Percentiles rank a stretch among this genome's conserved stretches.
These are phyloP conservation scores for Aspergillus uvarum DNA, from an alignment of 2,329 filamentous ascomycete species.

Conservation along the genomic window DNA sequence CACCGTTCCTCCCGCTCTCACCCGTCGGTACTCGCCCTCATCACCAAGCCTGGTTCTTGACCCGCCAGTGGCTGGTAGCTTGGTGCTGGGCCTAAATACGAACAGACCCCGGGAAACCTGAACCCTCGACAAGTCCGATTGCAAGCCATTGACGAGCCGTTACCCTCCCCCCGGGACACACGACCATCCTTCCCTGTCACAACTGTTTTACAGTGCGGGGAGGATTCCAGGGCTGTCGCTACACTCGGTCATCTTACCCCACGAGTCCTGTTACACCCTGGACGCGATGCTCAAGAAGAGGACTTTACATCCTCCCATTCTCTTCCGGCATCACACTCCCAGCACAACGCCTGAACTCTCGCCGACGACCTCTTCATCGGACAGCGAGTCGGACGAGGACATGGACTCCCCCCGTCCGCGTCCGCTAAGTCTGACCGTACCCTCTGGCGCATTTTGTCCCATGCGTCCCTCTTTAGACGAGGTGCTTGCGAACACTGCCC, in stretches of 20 bases:
- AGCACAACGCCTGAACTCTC: conserved; percentile 48
- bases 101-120: conserved; percentile 2
- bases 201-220: conserved; percentile 12
- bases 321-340: conserved; percentile 42
- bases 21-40: conserved; percentile 17
- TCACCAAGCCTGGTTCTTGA: conserved; percentile 1
- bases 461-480: conserved; percentile 75
- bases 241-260: conserved; percentile 12
- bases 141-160: neutral
- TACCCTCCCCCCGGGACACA: neutral
- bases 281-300: conserved; percentile 43
- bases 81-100: neutral
- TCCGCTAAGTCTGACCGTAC: conserved; percentile 45
- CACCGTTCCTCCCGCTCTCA: conserved; percentile 5
- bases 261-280: conserved; percentile 25
- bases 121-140: neutral
- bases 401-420: conserved; percentile 43
- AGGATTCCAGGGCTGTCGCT: conserved; percentile 15
- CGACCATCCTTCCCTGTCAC: neutral
- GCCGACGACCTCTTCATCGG: conserved; percentile 41
- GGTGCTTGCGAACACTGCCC: conserved; percentile 81
- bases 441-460: conserved; percentile 40
- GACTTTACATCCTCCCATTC: conserved; percentile 34
- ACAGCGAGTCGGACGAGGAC: conserved; percentile 47
- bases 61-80: conserved; percentile 10